phyloP scores from a whole-genome alignment of 345 rosid species.

The Stellera chamaejasme region DNA sequence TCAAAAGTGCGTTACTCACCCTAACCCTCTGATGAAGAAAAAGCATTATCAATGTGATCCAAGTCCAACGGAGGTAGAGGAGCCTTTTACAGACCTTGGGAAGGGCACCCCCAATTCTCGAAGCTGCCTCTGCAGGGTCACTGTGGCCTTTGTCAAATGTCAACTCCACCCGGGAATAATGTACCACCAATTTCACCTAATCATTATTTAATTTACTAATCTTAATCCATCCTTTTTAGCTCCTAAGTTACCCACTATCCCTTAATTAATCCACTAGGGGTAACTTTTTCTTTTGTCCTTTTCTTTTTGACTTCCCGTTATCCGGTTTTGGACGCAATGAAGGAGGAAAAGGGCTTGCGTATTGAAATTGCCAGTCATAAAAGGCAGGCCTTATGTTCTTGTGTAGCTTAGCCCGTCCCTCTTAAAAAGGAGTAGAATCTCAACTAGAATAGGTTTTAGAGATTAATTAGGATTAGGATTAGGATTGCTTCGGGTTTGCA shows the following conservation, averaged over 20 bases:
- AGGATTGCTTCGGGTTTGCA: not conserved
- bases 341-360: conserved; percentile 17
- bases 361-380: not conserved
- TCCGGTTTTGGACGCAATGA: conserved; percentile 3
- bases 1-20: not conserved
- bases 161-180: conserved; percentile 18
- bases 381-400: not conserved
- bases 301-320: too few species aligned
- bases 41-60: too few species aligned
- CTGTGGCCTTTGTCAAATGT: conserved; percentile 15
- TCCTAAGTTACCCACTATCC: not conserved
- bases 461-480: too few species aligned
- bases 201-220: conserved; percentile 8
- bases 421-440: too few species aligned
- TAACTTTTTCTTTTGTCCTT: not conserved
- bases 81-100: not conserved
- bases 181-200: conserved; percentile 5
- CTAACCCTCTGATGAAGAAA: not conserved
- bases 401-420: too few species aligned
- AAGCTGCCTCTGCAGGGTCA: not conserved
- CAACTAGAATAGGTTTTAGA: too few species aligned
- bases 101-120: not conserved
- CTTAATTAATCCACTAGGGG: not conserved
- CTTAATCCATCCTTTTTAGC: too few species aligned
- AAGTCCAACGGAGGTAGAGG: not conserved